Evolutionary conservation across 345 rosid species (phyloP).

Genomic region (Gossypium herbaceum): DNA sequence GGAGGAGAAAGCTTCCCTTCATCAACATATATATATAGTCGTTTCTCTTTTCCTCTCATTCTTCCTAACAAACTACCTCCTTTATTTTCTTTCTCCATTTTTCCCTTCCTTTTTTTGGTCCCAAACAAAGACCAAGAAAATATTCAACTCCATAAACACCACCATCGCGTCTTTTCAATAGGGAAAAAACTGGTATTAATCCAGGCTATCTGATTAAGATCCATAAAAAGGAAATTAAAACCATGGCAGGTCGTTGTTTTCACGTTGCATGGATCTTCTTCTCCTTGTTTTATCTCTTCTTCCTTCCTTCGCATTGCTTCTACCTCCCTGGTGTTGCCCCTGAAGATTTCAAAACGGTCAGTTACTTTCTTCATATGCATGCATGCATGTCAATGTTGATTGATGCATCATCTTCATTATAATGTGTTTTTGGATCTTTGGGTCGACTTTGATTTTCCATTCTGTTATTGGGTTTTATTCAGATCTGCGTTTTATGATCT

Average conservation of each 20-base stretch:
- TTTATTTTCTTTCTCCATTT: background rate
- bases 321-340: constrained; percentile 25
- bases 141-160: background rate
- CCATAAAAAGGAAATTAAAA: background rate
- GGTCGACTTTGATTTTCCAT: constrained; percentile 3
- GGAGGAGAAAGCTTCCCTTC: background rate
- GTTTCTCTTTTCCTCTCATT: background rate
- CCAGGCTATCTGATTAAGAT: background rate
- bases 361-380: background rate
- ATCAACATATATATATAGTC: too few relatives aligned
- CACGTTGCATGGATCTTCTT: constrained; percentile 8
- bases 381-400: background rate
- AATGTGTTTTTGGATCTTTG: background rate
- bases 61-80: background rate
- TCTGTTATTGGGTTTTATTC: background rate
- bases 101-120: background rate
- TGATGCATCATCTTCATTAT: background rate
- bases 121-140: background rate
- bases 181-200: background rate
- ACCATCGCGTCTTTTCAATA: background rate
- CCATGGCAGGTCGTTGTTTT: constrained; percentile 12
- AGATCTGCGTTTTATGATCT: constrained; percentile 10
- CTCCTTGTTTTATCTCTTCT: constrained; percentile 14
- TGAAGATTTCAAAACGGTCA: constrained; percentile 18
- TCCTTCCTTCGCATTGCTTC: constrained; percentile 10